A percentile compares a stretch with the other conserved stretches of the same genome.
Conservation (phyloP, 257 asterid genomes). For the Capsicum rhomboideum region DNA sequence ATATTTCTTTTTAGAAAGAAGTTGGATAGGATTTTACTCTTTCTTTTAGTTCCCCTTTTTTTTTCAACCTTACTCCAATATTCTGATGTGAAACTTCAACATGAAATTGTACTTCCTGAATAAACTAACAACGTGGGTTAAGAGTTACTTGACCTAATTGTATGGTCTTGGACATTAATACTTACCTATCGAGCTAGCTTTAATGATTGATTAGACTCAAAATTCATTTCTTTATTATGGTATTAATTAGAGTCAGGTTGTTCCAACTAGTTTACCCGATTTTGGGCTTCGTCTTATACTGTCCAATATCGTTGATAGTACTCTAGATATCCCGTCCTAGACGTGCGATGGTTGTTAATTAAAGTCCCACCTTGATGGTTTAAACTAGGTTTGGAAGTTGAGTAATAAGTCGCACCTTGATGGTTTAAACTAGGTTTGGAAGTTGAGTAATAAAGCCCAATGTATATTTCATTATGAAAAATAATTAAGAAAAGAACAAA, state of each 20-base stretch:
- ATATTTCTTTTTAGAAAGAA: neutral
- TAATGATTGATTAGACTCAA: neutral
- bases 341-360: too few species aligned
- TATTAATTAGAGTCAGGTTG: neutral
- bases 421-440: neutral
- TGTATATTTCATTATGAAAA: neutral
- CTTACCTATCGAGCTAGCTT: neutral
- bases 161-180: neutral
- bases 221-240: neutral
- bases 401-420: neutral
- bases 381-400: neutral
- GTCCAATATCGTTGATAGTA: too few species aligned
- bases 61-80: neutral
- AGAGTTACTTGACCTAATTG: neutral
- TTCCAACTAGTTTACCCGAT: neutral
- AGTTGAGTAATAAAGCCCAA: neutral
- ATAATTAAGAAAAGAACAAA: neutral
- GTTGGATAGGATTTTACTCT: neutral
- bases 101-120: too few species aligned
- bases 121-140: too few species aligned
- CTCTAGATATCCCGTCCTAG: too few species aligned
- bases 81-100: neutral
- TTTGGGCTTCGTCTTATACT: neutral
- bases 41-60: neutral
- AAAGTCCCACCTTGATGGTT: neutral